These are phyloP conservation scores for Pleodorina starrii DNA, from an alignment of 139 green algal genomes.

Conservation along the genomic window DNA sequence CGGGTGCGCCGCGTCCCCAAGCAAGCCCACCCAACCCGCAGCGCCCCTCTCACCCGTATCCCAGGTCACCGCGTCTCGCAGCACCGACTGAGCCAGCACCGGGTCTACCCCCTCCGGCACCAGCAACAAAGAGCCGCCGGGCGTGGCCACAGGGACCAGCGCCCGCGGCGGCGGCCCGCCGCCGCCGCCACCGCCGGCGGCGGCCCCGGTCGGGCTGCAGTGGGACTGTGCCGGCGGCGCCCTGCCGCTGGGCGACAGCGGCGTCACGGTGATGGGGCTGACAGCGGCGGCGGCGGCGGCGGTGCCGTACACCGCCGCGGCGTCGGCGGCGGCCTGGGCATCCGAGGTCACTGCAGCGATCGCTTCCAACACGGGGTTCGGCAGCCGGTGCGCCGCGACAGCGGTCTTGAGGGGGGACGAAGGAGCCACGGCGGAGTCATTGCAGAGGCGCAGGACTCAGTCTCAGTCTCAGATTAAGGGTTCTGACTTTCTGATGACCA, in stretches of 20 bases:
- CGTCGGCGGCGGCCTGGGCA: neutral
- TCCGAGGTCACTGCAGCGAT: constrained; percentile 19
- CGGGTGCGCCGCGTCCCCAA: too few relatives aligned
- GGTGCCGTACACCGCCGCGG: neutral
- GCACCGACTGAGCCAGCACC: constrained; percentile 50
- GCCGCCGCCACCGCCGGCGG: neutral
- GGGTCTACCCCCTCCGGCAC: constrained; percentile 10
- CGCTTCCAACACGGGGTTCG: neutral
- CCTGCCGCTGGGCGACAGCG: neutral
- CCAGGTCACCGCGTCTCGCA: constrained; percentile 45
- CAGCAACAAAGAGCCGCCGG: neutral
- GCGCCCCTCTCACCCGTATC: neutral
- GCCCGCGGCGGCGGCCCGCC: constrained; percentile 15
- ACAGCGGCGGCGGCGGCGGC: neutral
- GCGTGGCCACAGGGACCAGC: neutral
- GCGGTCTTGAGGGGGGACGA: too few relatives aligned
- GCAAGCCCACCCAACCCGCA: neutral
- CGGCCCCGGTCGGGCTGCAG: neutral
- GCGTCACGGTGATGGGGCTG: neutral
- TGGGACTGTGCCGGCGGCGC: neutral
- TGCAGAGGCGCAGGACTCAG: too few relatives aligned
- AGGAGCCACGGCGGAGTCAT: too few relatives aligned
- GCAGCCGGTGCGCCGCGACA: neutral
- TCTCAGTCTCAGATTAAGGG: too few relatives aligned
- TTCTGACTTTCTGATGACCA: too few relatives aligned